A percentile compares a stretch with the other conserved stretches of the same genome.
Evolutionary conservation across 306 rosid genomes (phyloP).

Genomic region (Malus asiatica): DNA sequence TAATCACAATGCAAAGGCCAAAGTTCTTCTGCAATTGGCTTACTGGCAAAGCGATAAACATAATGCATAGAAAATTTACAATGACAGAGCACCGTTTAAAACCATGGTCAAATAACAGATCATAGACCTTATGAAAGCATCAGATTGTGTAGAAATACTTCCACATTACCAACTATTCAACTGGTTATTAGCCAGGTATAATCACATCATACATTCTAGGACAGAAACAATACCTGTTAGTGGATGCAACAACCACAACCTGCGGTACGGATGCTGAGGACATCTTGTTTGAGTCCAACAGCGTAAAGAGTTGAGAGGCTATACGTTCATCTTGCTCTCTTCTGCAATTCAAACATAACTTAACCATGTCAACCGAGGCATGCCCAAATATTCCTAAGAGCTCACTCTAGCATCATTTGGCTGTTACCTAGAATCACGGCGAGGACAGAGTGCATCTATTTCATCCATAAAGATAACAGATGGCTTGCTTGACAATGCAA

Average conservation of each 20-base stretch:
- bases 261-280: constrained; percentile 40
- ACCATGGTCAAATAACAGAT: neutral
- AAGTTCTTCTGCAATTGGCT: no score
- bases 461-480: constrained; percentile 79
- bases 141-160: neutral
- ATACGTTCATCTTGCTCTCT: constrained; percentile 75
- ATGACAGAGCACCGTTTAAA: neutral
- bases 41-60: neutral
- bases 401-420: neutral
- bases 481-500: constrained; percentile 46
- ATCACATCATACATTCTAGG: neutral
- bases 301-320: constrained; percentile 58
- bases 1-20: neutral
- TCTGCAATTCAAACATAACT: constrained; percentile 38
- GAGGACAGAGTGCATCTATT: constrained; percentile 87
- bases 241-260: constrained; percentile 81
- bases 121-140: neutral
- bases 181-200: neutral
- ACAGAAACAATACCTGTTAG: constrained; percentile 56
- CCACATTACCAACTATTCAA: neutral
- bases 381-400: neutral
- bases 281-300: constrained; percentile 60
- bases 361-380: neutral
- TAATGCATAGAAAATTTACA: neutral
- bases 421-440: constrained; percentile 66